Percentiles rank a stretch among this genome's conserved stretches.
phyloP scores from a whole-genome alignment of 2,329 filamentous ascomycete genomes.

The Elsinoe ampelina region DNA sequence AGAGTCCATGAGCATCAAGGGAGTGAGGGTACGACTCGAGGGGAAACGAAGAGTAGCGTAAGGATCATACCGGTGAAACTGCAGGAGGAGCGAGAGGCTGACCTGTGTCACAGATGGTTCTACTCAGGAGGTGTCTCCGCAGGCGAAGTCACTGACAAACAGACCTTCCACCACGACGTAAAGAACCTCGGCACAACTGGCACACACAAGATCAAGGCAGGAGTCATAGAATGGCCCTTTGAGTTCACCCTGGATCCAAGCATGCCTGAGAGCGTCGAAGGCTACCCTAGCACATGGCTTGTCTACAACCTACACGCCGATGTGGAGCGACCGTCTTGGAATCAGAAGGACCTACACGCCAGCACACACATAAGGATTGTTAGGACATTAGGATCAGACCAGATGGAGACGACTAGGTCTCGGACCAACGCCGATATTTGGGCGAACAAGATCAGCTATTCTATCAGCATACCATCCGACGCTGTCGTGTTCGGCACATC shows the following conservation, averaged over 20 bases:
- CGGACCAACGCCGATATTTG: constrained; percentile 85
- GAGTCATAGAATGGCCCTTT: constrained; percentile 42
- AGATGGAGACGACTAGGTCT: constrained; percentile 53
- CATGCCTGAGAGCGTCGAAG: constrained; percentile 79
- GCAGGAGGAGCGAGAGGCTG: neutral
- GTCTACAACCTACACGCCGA: constrained; percentile 88
- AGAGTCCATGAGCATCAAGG: constrained; percentile 39
- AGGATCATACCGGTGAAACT: constrained; percentile 13
- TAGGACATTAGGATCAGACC: constrained; percentile 47
- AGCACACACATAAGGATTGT: constrained; percentile 53
- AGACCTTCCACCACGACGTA: constrained; percentile 38
- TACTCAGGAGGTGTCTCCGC: constrained; percentile 29
- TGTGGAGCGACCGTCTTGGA: constrained; percentile 67
- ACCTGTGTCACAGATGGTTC: constrained; percentile 23
- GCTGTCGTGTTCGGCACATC: constrained; percentile 88
- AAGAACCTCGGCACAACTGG: constrained; percentile 37
- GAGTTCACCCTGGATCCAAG: constrained; percentile 38
- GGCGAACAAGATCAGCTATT: constrained; percentile 96
- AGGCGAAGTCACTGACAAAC: constrained; percentile 37
- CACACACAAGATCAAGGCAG: constrained; percentile 42
- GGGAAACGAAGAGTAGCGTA: constrained; percentile 41
- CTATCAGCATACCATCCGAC: constrained; percentile 85
- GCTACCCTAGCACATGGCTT: constrained; percentile 74
- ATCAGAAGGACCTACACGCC: constrained; percentile 75
- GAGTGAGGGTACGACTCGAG: constrained; percentile 38